Base-by-base conservation (phyloP, 2,329 filamentous ascomycete genomes). In the Macrophomina phaseolina region DNA sequence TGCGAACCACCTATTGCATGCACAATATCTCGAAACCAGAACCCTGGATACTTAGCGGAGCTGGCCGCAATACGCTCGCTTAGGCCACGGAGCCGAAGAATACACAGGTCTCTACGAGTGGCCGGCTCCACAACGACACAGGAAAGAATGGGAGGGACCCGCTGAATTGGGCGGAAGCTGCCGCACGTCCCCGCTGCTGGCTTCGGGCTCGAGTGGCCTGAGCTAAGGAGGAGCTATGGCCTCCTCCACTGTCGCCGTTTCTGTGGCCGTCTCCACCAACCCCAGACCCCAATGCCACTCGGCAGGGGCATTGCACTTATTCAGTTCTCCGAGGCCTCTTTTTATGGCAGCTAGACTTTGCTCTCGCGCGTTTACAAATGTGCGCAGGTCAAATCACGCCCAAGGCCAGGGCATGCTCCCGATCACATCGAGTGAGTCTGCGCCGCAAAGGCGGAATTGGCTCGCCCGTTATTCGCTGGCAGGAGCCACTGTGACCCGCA, bases 401-500 rank as follows among this genome's bases (percentile, higher is more conserved):
- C 36, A 38, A 7, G 18, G 23, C n/a, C 2, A 18, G n/a, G 12
- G 45, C 12, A n/a, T 49, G 46, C 46, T 30, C 8, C 46, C 46
- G 46, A 49, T 2, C 8, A 16, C 51, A 36, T 53, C 51, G 51
- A 53, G 36, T 9, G 51, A 36, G 30, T 6, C 48, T 32, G 9
- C 48, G 18, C 48, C 18, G 48, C 48, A 51, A 32, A 28, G 48
- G 48, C 48, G 48, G 32, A 58, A 38, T 16, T 34, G 30, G 30
- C 30, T 23, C 30, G 28, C 40, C 52, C 32, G 28, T 42, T 49
- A 61, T 61, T 61, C 58, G 42, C 58, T 42, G 42, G 58, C 42
- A 46, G 49, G 16, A 14, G 30, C 42, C 30, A 48, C 42, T 16
- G 30, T 23, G 55, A 46, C 55, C 55, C 55, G 55, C 55, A 60